phyloP scores from a whole-genome alignment of 2,329 filamentous ascomycete genomes.

The Amphichorda felina region DNA sequence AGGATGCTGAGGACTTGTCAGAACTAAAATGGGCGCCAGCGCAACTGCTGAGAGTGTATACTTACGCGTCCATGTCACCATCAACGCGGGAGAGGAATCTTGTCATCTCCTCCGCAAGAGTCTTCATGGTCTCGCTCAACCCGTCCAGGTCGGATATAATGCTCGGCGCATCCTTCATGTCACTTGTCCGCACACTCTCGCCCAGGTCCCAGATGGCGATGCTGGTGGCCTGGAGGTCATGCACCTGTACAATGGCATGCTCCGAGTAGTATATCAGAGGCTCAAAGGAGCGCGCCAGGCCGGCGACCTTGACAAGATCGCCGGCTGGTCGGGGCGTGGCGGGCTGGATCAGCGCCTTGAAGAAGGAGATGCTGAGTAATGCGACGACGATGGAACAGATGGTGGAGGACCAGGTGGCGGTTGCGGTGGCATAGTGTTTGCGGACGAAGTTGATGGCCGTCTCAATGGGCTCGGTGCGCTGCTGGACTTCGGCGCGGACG shows the following conservation, averaged over 20 bases:
- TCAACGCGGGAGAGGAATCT: slow-evolving; percentile 91
- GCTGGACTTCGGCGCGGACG: slow-evolving; percentile 76
- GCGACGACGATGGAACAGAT: slow-evolving; percentile 48
- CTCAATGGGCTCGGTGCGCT: slow-evolving; percentile 76
- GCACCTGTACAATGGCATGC: slow-evolving; percentile 74
- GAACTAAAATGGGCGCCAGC: too few species aligned
- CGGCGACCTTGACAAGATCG: slow-evolving; percentile 83
- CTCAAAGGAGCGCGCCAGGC: slow-evolving; percentile 83
- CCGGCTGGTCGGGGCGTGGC: slow-evolving; percentile 31
- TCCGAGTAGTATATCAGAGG: slow-evolving; percentile 93
- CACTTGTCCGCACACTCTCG: slow-evolving; percentile 78
- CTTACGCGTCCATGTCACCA: slow-evolving; percentile 74
- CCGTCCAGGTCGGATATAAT: slow-evolving; percentile 81
- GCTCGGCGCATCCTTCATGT: slow-evolving; percentile 79
- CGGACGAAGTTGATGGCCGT: slow-evolving; percentile 54
- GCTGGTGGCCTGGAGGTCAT: slow-evolving; percentile 80
- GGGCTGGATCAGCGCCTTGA: slow-evolving; percentile 59
- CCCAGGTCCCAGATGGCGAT: slow-evolving; percentile 91
- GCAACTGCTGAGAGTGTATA: slow-evolving; percentile 9
- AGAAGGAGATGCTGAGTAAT: slow-evolving; percentile 51
- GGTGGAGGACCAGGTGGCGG: slow-evolving; percentile 58
- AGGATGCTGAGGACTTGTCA: slow-evolving; percentile 66
- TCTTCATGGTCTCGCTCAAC: slow-evolving; percentile 75
- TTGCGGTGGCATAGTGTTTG: slow-evolving; percentile 45
- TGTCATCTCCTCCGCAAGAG: slow-evolving; percentile 73